Base-by-base conservation (phyloP, 495 filamentous ascomycete species). In the Aspergillus baeticus region DNA sequence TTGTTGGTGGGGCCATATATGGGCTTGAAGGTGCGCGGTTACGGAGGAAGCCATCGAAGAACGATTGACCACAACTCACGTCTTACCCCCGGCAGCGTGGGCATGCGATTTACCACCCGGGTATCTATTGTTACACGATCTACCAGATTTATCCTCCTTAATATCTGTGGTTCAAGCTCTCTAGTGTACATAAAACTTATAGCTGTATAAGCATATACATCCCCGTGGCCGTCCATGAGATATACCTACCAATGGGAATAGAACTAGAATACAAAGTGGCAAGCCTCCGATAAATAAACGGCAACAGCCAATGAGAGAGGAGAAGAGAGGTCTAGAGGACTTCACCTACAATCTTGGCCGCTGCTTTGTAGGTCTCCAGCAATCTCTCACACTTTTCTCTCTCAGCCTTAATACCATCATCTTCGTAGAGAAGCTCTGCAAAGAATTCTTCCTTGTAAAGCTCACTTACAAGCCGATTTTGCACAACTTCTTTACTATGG, bases 311-410 rank as follows among this genome's bases (percentile, higher is more conserved):
- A 34, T 13, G 13, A 29, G 23, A 33, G 33, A 20, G 18, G n/a
- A 33, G 33, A 52, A 13, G 13, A 35, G n/a, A 48, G 52, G 54
- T 58, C 69, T 88, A 96, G 71, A 96, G 79, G 43, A 98, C 94
- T 73, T 98, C 94, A 22, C 93, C 91, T 44, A 98, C 90, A 66
- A 98, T 98, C 78, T 93, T 96, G 34, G 92, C 92, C 11, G 94
- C 94, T 73, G 98, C 93, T 58, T 90, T 89, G 76, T 98, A 98
- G 31, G 95, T 98, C 62, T 86, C 84, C 53, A 98, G 75, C 61
- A 98, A 75, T 69, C 88, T 91, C 80, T 98, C 95, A 69, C 94
- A 98, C 80, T 98, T 98, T 77, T 96, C 92, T 53, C 94, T 83
- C 72, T 98, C 94, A 56, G 91, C 89, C 81, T 96, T 96, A 67